These are phyloP conservation scores for Gnomoniopsis smithogilvyi DNA, from an alignment of 2,329 filamentous ascomycete species.

Conservation along the genomic window DNA sequence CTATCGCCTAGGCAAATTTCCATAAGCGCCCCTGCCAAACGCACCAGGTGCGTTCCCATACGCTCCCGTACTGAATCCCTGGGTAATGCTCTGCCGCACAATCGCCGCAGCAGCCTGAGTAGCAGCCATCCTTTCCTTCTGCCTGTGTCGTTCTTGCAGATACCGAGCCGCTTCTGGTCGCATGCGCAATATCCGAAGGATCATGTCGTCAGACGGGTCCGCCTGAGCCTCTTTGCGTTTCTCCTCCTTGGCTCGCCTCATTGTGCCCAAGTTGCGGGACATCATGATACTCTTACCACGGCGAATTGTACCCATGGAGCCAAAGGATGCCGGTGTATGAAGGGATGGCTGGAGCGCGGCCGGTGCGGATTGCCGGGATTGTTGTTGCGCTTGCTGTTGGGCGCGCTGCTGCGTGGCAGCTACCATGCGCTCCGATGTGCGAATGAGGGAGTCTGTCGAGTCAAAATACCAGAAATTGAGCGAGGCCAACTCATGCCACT, in stretches of 20 bases:
- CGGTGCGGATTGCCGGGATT: constrained; percentile 25
- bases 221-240: constrained; percentile 94
- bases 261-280: constrained; percentile 89
- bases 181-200: constrained; percentile 91
- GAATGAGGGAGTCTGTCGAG: constrained; percentile 82
- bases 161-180: constrained; percentile 84
- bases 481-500: constrained; percentile 95
- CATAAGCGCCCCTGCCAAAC: constrained; percentile 33
- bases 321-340: constrained; percentile 49
- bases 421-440: constrained; percentile 95
- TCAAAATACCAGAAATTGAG: constrained; percentile 99
- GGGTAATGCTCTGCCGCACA: constrained; percentile 80
- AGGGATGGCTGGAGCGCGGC: constrained; percentile 44
- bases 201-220: constrained; percentile 97
- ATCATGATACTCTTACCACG: constrained; percentile 84
- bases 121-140: constrained; percentile 90
- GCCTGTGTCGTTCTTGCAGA: constrained; percentile 83
- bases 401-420: constrained; percentile 74
- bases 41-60: constrained; percentile 36
- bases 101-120: constrained; percentile 91
- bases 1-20: constrained; percentile 45
- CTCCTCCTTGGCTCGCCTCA: constrained; percentile 93
- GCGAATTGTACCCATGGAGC: constrained; percentile 67
- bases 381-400: constrained; percentile 62
- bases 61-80: constrained; percentile 49